These are phyloP conservation scores for Dysphania ambrosioides DNA, from an alignment of 148 eudicot species.

Conservation along the genomic window DNA sequence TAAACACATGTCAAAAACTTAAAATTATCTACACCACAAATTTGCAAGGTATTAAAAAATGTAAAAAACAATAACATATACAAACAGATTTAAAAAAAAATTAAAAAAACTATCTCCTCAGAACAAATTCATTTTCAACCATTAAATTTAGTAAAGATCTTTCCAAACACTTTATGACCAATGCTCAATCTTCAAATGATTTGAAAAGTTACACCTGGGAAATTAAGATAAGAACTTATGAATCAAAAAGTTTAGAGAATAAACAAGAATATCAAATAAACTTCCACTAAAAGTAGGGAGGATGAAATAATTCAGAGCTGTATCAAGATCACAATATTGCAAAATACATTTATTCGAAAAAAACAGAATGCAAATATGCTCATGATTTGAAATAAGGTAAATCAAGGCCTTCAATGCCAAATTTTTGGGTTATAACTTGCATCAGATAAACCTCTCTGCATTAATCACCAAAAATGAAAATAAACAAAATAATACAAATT, in stretches of 20 bases:
- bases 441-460: not conserved
- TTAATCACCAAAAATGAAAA: not conserved
- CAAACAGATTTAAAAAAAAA: too few relatives aligned
- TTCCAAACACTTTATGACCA: not conserved
- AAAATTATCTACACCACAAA: too few relatives aligned
- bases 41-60: too few relatives aligned
- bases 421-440: not conserved
- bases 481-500: not conserved
- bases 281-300: not conserved
- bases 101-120: too few relatives aligned
- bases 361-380: not conserved
- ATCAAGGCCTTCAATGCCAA: not conserved
- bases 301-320: not conserved
- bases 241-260: not conserved
- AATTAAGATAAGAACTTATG: not conserved
- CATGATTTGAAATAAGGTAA: not conserved
- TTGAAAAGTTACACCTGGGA: not conserved
- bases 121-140: not conserved
- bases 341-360: not conserved
- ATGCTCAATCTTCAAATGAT: not conserved
- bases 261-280: not conserved
- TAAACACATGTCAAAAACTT: too few relatives aligned
- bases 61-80: too few relatives aligned
- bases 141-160: not conserved
- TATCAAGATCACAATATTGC: not conserved